Percentiles rank a stretch among this genome's conserved stretches.
Conservation (phyloP, 495 filamentous ascomycete species). For the Pyrenula aspistea region DNA sequence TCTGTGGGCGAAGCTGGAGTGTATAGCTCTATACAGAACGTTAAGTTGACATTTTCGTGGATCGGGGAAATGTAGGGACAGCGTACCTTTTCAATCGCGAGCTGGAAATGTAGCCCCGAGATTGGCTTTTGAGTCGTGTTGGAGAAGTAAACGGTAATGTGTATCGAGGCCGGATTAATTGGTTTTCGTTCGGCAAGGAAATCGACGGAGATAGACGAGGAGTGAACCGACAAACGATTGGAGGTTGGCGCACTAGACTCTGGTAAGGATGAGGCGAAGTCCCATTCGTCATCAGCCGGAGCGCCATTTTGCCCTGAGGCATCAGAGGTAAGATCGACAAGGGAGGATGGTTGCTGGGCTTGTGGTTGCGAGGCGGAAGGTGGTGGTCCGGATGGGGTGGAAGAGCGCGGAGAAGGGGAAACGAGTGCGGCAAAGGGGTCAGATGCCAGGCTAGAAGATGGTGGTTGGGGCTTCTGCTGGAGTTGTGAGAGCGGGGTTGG, state of each 20-base stretch:
- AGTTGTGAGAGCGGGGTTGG: slow-evolving; percentile 19
- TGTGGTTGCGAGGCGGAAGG: slow-evolving; percentile 7
- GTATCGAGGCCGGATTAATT: slow-evolving; percentile 30
- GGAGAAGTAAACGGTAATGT: slow-evolving; percentile 56
- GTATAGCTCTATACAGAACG: slow-evolving; percentile 50
- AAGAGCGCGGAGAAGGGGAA: slow-evolving; percentile 36
- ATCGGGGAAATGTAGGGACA: not conserved
- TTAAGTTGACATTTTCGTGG: not conserved
- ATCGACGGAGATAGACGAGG: slow-evolving; percentile 39
- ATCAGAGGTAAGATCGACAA: slow-evolving; percentile 28
- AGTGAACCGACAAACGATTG: slow-evolving; percentile 49
- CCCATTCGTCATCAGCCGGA: slow-evolving; percentile 71
- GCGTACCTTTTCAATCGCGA: slow-evolving; percentile 81
- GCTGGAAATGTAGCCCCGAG: slow-evolving; percentile 74
- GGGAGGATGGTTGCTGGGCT: slow-evolving; percentile 21
- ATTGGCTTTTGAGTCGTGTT: slow-evolving; percentile 63
- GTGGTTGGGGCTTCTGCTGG: slow-evolving; percentile 23
- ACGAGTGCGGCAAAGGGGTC: slow-evolving; percentile 67
- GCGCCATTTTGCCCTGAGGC: slow-evolving; percentile 18
- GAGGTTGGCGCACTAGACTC: slow-evolving; percentile 38
- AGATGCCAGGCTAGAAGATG: slow-evolving; percentile 12
- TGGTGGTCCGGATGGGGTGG: slow-evolving; percentile 22
- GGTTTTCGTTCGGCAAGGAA: slow-evolving; percentile 34
- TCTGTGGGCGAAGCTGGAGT: slow-evolving; percentile 73
- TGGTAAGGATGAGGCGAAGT: slow-evolving; percentile 79